These are phyloP conservation scores for Globisporangium okanoganense DNA, from an alignment of 352 stramenopile species.

Conservation along the genomic window DNA sequence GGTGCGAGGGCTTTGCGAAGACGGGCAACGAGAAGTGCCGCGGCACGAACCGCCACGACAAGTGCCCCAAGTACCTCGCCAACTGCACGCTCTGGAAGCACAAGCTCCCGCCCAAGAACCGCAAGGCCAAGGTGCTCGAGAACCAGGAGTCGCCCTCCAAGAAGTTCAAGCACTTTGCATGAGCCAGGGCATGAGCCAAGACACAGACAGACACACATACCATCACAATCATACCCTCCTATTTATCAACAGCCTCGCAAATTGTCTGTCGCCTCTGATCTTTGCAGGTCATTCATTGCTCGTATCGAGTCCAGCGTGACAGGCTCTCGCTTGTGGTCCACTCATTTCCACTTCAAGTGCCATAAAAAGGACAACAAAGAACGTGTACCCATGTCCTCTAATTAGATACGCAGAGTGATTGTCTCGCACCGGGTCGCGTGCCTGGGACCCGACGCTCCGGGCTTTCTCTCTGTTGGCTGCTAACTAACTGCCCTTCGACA, in stretches of 20 bases:
- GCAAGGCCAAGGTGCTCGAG: conserved; percentile 67
- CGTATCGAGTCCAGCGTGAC: neutral
- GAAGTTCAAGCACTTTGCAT: conserved; percentile 80
- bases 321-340: neutral
- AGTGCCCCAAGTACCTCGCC: conserved; percentile 82
- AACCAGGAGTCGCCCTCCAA: conserved; percentile 83
- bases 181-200: neutral
- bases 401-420: neutral
- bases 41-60: conserved; percentile 82
- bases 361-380: neutral
- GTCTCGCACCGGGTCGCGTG: neutral
- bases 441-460: conserved; percentile 8
- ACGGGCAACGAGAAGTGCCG: conserved; percentile 83
- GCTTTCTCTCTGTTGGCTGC: too few relatives aligned
- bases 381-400: neutral
- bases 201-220: neutral
- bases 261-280: neutral
- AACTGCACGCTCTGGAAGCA: conserved; percentile 88
- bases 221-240: neutral
- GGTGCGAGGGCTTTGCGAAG: conserved; percentile 83
- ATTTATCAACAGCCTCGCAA: conserved; percentile 2
- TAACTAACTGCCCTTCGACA: neutral
- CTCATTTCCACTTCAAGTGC: neutral
- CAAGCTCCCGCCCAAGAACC: conserved; percentile 80
- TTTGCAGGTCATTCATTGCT: neutral